These are phyloP conservation scores for Cutaneotrichosporon cavernicola DNA, from an alignment of 1,284 basidiomycete genomes.

Conservation along the genomic window DNA sequence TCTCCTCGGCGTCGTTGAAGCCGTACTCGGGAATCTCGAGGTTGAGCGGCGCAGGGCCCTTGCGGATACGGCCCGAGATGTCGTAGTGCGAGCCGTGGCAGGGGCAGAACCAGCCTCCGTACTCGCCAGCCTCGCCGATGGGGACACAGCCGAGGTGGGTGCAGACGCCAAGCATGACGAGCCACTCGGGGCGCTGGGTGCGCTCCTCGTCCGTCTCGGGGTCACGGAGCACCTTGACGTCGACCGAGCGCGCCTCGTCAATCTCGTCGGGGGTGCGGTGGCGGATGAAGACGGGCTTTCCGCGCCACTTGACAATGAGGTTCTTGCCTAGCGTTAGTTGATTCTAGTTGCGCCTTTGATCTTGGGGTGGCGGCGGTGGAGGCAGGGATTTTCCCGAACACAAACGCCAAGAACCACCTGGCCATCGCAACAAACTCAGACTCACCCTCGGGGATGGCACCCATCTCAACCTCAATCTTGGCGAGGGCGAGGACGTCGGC, in stretches of 20 bases:
- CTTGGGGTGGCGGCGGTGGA: too few relatives aligned
- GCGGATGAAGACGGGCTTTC: conserved; percentile 99
- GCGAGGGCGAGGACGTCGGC: conserved; percentile 97
- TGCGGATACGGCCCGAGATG: conserved; percentile 80
- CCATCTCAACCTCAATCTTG: conserved; percentile 94
- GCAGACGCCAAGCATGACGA: conserved; percentile 96
- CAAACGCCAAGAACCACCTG: not conserved
- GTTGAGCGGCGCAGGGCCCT: conserved; percentile 93
- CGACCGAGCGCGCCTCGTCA: conserved; percentile 80
- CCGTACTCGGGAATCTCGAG: conserved; percentile 86
- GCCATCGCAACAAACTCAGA: conserved; percentile 53
- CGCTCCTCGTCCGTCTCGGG: conserved; percentile 86
- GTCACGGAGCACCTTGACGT: conserved; percentile 87
- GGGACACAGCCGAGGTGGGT: conserved; percentile 99
- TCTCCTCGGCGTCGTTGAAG: conserved; percentile 82
- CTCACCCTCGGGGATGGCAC: conserved; percentile 93
- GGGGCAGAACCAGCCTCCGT: conserved; percentile 97
- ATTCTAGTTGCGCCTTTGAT: too few relatives aligned
- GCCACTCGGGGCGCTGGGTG: conserved; percentile 94
- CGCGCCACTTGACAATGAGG: conserved; percentile 98
- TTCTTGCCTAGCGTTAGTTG: conserved; percentile 43
- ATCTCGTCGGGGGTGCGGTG: conserved; percentile 93
- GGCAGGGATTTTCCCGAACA: not conserved
- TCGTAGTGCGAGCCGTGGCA: conserved; percentile 98
- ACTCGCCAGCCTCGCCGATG: conserved; percentile 96